These are phyloP conservation scores for Vitis hybrid DNA, from an alignment of 177 flowering plant genomes.

Conservation along the genomic window DNA sequence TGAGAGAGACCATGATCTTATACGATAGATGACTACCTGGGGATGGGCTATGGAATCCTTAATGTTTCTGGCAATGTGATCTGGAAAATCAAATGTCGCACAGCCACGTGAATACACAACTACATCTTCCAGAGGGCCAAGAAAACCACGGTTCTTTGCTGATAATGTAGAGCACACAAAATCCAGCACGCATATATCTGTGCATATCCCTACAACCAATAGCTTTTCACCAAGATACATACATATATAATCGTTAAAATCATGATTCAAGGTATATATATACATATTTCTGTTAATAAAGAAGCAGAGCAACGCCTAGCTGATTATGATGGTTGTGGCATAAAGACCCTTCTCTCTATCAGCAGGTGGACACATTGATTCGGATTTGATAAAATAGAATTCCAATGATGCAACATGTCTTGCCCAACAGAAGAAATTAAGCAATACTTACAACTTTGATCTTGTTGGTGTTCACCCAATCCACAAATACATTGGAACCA, in stretches of 20 bases:
- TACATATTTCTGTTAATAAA: background rate
- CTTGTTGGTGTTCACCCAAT: conserved; percentile 44
- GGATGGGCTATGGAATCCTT: conserved; percentile 42
- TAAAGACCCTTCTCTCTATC: too few relatives aligned
- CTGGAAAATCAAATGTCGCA: conserved; percentile 47
- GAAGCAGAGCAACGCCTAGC: too few relatives aligned
- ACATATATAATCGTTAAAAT: background rate
- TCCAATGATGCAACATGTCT: too few relatives aligned
- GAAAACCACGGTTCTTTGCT: conserved; percentile 39
- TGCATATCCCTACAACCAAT: conserved; percentile 45
- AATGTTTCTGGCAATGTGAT: conserved; percentile 23
- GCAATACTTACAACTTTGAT: conserved; percentile 29
- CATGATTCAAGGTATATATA: background rate
- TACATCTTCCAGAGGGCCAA: conserved; percentile 36
- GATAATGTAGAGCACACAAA: conserved; percentile 48
- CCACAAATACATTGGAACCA: conserved; percentile 40
- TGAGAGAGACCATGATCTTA: background rate
- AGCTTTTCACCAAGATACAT: conserved; percentile 21
- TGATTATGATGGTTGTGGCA: background rate
- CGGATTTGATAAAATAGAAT: too few relatives aligned
- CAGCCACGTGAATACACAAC: conserved; percentile 41
- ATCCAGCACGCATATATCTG: conserved; percentile 50
- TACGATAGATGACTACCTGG: conserved; percentile 23
- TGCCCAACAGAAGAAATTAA: background rate
- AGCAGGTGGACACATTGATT: too few relatives aligned